Conservation (phyloP, 225 moss, liverwort and hornwort species). For the Takakia lepidozioides region DNA sequence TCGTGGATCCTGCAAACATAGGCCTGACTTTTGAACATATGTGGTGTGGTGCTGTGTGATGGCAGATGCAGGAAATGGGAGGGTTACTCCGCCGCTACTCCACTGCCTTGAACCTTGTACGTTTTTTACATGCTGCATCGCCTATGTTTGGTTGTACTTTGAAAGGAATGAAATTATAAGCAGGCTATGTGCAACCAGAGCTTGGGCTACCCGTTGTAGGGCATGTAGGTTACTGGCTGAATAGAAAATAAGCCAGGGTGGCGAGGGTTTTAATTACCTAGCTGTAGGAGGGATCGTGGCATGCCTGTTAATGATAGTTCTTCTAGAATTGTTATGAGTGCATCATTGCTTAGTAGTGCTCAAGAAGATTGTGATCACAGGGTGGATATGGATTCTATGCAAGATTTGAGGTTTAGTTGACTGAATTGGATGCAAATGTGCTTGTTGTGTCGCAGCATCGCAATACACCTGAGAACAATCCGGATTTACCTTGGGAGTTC, state of each 20-base stretch:
- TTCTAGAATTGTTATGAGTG: not conserved
- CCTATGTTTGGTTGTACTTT: no score
- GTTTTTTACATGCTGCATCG: not conserved
- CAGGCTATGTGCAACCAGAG: no score
- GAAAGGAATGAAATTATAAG: no score
- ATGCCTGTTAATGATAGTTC: not conserved
- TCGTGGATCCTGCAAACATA: no score
- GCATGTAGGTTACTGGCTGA: no score
- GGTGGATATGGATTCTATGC: not conserved
- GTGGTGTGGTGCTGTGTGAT: not conserved
- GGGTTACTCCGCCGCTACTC: conserved; percentile 6
- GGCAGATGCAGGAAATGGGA: not conserved
- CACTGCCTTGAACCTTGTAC: not conserved
- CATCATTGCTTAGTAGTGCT: not conserved
- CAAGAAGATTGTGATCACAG: not conserved
- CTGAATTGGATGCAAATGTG: no score
- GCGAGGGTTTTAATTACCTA: not conserved
- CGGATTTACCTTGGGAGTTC: conserved; percentile 70
- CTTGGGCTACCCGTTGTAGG: not conserved
- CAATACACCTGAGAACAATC: conserved; percentile 68
- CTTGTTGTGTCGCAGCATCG: conserved; percentile 62
- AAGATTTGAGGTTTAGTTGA: not conserved
- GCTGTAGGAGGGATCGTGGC: not conserved
- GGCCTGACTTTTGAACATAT: no score
- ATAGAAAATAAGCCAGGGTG: not conserved